Evolutionary conservation across 345 rosid species (phyloP).

Genomic region (Isatis tinctoria): DNA sequence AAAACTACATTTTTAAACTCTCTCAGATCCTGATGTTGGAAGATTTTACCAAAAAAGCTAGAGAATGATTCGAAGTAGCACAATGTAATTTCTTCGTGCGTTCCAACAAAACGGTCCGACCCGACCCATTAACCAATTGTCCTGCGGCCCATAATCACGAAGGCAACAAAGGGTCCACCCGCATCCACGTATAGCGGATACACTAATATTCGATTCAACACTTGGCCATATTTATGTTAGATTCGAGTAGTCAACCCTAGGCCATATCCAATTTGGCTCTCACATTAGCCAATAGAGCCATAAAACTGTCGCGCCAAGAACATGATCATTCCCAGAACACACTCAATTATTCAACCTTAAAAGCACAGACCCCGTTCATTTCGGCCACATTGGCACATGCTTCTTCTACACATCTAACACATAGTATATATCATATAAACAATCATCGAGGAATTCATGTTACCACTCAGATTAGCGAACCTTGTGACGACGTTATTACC

Average conservation of each 20-base stretch:
- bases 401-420: neutral
- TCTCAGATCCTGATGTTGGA: neutral
- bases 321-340: neutral
- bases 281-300: neutral
- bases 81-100: neutral
- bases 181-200: neutral
- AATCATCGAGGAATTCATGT: slow-evolving; percentile 1
- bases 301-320: neutral
- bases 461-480: neutral
- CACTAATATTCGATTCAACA: neutral
- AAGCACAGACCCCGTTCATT: slow-evolving; percentile 1
- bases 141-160: neutral
- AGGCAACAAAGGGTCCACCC: neutral
- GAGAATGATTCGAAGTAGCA: neutral
- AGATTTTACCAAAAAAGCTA: too few relatives aligned
- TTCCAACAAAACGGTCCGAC: neutral
- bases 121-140: neutral
- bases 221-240: neutral
- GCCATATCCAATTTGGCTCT: neutral
- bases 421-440: neutral
- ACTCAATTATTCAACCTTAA: neutral
- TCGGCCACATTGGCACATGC: slow-evolving; percentile 22
- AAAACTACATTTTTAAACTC: neutral
- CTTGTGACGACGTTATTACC: slow-evolving; percentile 33
- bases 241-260: neutral